Evolutionary conservation across 805 yeast genomes (phyloP), one percentile per base, ranked within the genome.

Genomic region (Candida cerambycidarum): DNA sequence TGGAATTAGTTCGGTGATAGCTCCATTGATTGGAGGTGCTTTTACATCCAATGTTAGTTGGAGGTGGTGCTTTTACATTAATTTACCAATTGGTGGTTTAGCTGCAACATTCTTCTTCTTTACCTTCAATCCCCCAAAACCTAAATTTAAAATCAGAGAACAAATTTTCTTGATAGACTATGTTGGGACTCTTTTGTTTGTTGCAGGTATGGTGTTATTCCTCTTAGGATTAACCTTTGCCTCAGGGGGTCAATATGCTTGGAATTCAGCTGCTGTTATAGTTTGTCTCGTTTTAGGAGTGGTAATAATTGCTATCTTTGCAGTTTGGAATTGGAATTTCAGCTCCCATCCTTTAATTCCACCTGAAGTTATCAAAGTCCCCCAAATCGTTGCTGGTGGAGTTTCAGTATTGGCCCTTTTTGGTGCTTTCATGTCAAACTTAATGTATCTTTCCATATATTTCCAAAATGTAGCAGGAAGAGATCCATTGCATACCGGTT

Each of bases 51-150:
- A 71, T 37, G 77, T 71, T 7, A 59, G 76, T 13, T 83, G 89
- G 89, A 69, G 89, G 54, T 83, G 89, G 88, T 78, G 85, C 53
- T 84, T 82, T 56, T 84, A 79, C 58, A 69, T 84, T 50, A 84
- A 83, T 55, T 58, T 84, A 27, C 87, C 87, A 3, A 59, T 82
- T 32, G 85, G 86, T 11, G 87, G 82, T 1, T 44, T 67, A 1
- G 75, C 80, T 0, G 48, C 65, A 16, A 56, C 56, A 0, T 46
- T 67, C 9, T 58, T 78, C 15, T 39, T 67, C 10, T 48, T 66
- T 4, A 61, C 66, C 10, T 73, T 76, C 57, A 63, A 69, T 21
- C 80, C 83, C 11, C 78, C 78, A 4, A 58, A 53, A 27, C 69
- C 76, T 1, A 55, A 55, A 15, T 71, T 71, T 12, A 54, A 61